Base-by-base conservation (phyloP, 768 basidiomycete species). In the Auricularia auricula-judae region DNA sequence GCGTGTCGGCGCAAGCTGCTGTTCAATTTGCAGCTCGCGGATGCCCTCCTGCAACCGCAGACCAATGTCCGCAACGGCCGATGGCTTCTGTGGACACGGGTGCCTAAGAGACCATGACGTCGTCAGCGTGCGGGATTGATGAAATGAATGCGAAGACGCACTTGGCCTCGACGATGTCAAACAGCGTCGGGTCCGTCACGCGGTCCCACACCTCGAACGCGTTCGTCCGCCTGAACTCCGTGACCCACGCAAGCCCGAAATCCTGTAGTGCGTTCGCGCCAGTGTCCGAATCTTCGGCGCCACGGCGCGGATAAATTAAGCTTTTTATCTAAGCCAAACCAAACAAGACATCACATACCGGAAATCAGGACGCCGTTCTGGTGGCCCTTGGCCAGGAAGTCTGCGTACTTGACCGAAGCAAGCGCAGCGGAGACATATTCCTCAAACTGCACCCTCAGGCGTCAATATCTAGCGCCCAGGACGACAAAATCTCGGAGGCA, bases 141-240 rank as follows among this genome's bases (percentile, higher is more conserved):
- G 47, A 63, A n/a, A 1, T 0, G 16, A 62, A 68, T 33, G 44
- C 43, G 18, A 18, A 68, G 16, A 72, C 78, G 34, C 66, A 93
- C 93, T 91, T 81, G 42, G 96, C 91, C 73, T 99, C 97, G 63
- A 96, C 84, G 60, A 98, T 91, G 72, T 99, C 97, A 71, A 99
- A 99, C 11, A 98, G 76, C 66, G 93, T 78, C 1, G 93, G 89
- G 74, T 99, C 97, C 1, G 97, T 98, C 47, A 86, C 84, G 56
- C 84, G 79, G 61, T 98, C 86, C 97, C 97, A 99, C 3, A 92
- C 84, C 63, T 89, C 85, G 73, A 86, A 95, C 0, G 94, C 93
- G 68, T 87, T 85, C 34, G 96, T 95, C 68, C 81, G 82, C 74
- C 85, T 89, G 76, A 98, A 97, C 69, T 93, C 92, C 1, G 85